Evolutionary conservation across 768 basidiomycete genomes (phyloP), one percentile per base, ranked within the genome.

Genomic region (Thelephora ganbajun): DNA sequence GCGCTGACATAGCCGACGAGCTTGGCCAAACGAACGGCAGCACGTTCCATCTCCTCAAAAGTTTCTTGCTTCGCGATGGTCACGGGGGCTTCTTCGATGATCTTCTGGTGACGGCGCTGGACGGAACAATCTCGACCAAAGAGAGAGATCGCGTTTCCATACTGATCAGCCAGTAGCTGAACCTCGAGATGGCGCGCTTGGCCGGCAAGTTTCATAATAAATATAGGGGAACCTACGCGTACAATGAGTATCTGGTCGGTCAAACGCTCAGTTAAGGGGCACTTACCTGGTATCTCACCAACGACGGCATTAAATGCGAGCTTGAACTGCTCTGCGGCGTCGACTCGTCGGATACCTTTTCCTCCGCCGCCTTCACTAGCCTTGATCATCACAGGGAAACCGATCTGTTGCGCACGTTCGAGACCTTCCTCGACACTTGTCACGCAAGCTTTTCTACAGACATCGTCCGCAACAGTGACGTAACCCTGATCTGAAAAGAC

Each of bases 91-190:
- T 99, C 96, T 66, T 99, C 96, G 52, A 99, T 99, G 57, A 99
- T 99, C 71, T 99, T 99, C 65, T 99, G 96, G 65, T 99, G 96
- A 48, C 96, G 86, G 56, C 96, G 85, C 65, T 99, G 96, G 43
- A 99, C 96, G 48, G 96, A 99, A 63, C 96, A 99, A 63, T 98
- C 96, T 57, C 96, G 93, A 58, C 96, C 96, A 60, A 99, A 99
- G 48, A 99, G 74, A 37, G 96, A 98, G 57, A 99, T 98, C 23
- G 96, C 96, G 63, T 96, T 93, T 49, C 96, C 96, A 62, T 99
- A 99, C 64, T 99, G 96, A 68, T 99, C 96, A 43, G 96, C 96
- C 34, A 99, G 79, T 34, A 99, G 78, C 64, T 99, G 96, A 23
- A 98, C 96, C 65, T 99, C 96, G 57, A 99, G 69, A 67, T 99